Evolutionary conservation across 257 asterid genomes (phyloP).

Genomic region (Jacaranda copaia): DNA sequence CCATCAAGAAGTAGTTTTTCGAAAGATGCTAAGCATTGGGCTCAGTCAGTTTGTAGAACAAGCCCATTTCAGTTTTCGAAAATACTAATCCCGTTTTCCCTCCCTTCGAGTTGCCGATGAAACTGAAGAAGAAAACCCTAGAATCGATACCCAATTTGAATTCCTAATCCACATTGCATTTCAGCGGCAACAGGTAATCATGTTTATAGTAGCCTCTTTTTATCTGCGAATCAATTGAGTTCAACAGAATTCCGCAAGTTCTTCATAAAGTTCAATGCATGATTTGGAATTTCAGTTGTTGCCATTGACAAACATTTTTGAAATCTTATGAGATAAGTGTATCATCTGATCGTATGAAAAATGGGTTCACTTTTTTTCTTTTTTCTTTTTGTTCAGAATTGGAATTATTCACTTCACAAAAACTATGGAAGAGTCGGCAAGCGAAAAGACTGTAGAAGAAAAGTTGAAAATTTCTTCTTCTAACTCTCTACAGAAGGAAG

Average conservation of each 20-base stretch:
- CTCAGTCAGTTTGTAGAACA: background rate
- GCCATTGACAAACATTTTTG: background rate
- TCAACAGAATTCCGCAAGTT: background rate
- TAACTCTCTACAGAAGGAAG: constrained; percentile 31
- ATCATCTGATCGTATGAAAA: background rate
- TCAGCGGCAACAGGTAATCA: background rate
- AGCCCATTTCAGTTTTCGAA: constrained; percentile 38
- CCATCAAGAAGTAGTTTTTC: too few species aligned
- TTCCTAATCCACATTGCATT: constrained; percentile 17
- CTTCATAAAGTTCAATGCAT: background rate
- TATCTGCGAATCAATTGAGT: too few species aligned
- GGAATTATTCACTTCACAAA: background rate
- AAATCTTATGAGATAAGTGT: background rate
- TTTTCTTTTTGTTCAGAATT: constrained; percentile 27
- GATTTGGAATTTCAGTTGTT: background rate
- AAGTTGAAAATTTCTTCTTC: constrained; percentile 30
- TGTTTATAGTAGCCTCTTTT: background rate
- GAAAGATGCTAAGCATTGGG: too few species aligned
- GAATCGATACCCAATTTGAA: constrained; percentile 23
- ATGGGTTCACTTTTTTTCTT: background rate
- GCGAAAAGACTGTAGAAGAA: constrained; percentile 26
- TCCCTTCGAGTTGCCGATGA: constrained; percentile 17
- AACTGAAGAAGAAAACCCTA: constrained; percentile 34
- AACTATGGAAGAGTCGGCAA: constrained; percentile 48
- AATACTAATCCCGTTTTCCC: constrained; percentile 25